Conservation (phyloP, 495 filamentous ascomycete genomes). For the Penicillium samsonianum region DNA sequence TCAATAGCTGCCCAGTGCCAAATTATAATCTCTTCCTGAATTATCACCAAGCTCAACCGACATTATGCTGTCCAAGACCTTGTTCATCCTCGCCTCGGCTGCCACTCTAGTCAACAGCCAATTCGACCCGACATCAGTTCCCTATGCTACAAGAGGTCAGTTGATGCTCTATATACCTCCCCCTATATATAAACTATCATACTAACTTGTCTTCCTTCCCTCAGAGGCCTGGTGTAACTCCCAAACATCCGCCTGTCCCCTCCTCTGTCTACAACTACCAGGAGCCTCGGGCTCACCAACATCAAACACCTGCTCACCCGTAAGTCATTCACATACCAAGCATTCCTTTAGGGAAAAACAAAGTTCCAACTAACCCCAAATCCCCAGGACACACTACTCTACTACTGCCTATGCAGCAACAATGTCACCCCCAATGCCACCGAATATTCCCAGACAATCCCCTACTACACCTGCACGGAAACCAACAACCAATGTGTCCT, state of each 20-base stretch:
- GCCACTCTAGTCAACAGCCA: slow-evolving; percentile 45
- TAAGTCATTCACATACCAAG: slow-evolving; percentile 43
- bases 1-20: neutral
- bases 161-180: neutral
- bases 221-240: slow-evolving; percentile 69
- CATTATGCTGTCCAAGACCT: slow-evolving; percentile 32
- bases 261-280: slow-evolving; percentile 73
- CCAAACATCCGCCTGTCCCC: slow-evolving; percentile 68
- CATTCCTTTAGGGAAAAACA: neutral
- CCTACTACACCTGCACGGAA: slow-evolving; percentile 79
- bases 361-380: neutral
- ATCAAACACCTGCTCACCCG: slow-evolving; percentile 69
- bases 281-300: slow-evolving; percentile 51
- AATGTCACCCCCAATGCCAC: slow-evolving; percentile 70
- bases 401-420: slow-evolving; percentile 76
- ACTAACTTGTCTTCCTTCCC: slow-evolving; percentile 3
- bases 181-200: slow-evolving; percentile 16
- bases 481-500: slow-evolving; percentile 69
- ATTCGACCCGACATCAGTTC: slow-evolving; percentile 62
- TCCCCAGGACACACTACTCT: slow-evolving; percentile 64
- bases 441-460: slow-evolving; percentile 82
- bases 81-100: slow-evolving; percentile 35
- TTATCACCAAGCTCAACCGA: neutral
- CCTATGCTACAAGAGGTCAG: slow-evolving; percentile 48
- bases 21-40: slow-evolving; percentile 5